Evolutionary conservation across 345 rosid genomes (phyloP).

Genomic region (Cardamine occulta): DNA sequence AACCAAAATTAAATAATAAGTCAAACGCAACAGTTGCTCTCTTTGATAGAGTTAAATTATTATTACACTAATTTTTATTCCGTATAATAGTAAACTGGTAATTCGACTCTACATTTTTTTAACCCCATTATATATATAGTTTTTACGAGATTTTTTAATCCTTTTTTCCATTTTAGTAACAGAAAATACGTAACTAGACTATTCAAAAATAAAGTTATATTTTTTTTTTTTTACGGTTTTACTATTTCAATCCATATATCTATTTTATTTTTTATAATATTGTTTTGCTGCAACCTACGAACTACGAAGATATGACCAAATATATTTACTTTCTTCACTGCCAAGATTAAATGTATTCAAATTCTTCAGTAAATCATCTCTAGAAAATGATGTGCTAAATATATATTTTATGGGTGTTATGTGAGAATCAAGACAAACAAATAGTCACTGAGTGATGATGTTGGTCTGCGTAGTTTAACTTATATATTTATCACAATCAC

Average conservation of each 20-base stretch:
- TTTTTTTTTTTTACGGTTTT: neutral
- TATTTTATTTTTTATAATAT: neutral
- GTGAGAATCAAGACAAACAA: conserved; percentile 18
- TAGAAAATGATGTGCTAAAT: neutral
- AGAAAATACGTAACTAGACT: too few species aligned
- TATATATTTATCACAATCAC: too few species aligned
- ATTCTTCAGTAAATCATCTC: neutral
- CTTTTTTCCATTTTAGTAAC: too few species aligned
- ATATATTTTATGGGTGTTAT: neutral
- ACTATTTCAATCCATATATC: neutral
- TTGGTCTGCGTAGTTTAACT: neutral
- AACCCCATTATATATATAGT: too few species aligned
- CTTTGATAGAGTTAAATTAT: too few species aligned
- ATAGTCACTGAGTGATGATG: neutral
- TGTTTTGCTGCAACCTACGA: neutral
- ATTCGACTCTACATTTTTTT: too few species aligned
- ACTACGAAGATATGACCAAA: neutral
- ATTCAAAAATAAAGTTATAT: too few species aligned
- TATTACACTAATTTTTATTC: too few species aligned
- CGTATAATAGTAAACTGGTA: too few species aligned
- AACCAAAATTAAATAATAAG: too few species aligned
- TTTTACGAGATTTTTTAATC: too few species aligned
- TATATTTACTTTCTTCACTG: neutral
- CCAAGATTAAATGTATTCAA: neutral
- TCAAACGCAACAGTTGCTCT: too few species aligned